Percentiles rank a stretch among this genome's conserved stretches.
These are phyloP conservation scores for Carex myosuroides DNA, from an alignment of 176 grass and related monocot genomes.

Conservation along the genomic window DNA sequence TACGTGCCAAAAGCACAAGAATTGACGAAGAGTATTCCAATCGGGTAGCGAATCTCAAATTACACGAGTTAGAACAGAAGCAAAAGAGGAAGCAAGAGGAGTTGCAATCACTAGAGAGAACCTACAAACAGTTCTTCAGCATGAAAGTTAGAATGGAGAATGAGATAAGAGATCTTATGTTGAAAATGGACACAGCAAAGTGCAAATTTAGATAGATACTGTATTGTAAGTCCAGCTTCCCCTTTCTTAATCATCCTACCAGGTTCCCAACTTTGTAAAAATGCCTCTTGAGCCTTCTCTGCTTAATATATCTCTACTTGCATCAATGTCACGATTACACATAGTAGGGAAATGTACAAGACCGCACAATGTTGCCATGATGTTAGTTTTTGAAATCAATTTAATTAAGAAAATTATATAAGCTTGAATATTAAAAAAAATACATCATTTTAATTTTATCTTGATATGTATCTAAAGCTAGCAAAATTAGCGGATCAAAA, in stretches of 20 bases:
- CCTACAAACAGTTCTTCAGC: conserved; percentile 50
- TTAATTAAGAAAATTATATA: no score
- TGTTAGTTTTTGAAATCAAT: no score
- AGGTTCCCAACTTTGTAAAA: background rate
- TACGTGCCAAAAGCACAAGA: conserved; percentile 42
- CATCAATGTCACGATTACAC: background rate
- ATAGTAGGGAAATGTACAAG: background rate
- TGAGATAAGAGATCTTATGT: conserved; percentile 67
- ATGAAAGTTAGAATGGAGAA: conserved; percentile 82
- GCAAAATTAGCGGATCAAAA: no score
- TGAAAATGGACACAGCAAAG: conserved; percentile 82
- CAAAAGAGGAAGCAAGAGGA: conserved; percentile 68
- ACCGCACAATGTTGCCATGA: no score
- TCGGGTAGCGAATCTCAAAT: conserved; percentile 36
- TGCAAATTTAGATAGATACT: conserved; percentile 37
- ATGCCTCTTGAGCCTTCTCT: background rate
- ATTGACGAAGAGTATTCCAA: conserved; percentile 65
- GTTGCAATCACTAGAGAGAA: conserved; percentile 59
- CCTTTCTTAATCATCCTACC: background rate
- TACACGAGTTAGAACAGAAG: conserved; percentile 60
- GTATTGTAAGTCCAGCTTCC: background rate
- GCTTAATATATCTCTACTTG: background rate
- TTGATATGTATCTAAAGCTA: no score
- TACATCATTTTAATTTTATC: no score
- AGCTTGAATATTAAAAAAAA: no score